phyloP scores from a whole-genome alignment of 306 rosid species.

The Vigna unguiculata region DNA sequence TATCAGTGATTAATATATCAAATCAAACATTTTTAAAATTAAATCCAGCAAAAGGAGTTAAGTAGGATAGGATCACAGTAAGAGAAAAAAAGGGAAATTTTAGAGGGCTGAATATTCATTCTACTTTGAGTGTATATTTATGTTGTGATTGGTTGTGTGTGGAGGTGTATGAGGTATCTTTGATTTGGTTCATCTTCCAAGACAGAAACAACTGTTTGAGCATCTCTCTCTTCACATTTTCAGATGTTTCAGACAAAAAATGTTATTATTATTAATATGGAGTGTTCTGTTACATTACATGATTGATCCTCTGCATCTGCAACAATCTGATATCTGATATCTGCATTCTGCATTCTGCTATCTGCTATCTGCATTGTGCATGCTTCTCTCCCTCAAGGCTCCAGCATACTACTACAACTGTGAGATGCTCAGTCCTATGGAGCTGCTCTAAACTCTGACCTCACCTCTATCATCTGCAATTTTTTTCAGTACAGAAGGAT shows the following conservation, averaged over 20 bases:
- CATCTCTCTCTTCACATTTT: neutral
- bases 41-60: too few relatives aligned
- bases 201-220: neutral
- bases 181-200: neutral
- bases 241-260: neutral
- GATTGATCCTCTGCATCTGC: constrained; percentile 37
- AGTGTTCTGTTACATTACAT: constrained; percentile 17
- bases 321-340: neutral
- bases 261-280: neutral
- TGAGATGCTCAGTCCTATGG: neutral
- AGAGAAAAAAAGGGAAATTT: too few relatives aligned
- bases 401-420: neutral
- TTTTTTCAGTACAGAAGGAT: too few relatives aligned
- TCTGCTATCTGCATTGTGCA: neutral
- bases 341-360: neutral
- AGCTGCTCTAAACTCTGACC: neutral
- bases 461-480: neutral
- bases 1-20: too few relatives aligned
- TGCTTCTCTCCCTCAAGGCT: neutral
- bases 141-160: neutral
- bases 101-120: too few relatives aligned
- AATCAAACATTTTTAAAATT: too few relatives aligned
- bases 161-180: neutral
- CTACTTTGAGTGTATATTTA: too few relatives aligned
- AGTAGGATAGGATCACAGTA: too few relatives aligned